Evolutionary conservation across 2,329 filamentous ascomycete species (phyloP).

Genomic region (Polytolypa hystricis): DNA sequence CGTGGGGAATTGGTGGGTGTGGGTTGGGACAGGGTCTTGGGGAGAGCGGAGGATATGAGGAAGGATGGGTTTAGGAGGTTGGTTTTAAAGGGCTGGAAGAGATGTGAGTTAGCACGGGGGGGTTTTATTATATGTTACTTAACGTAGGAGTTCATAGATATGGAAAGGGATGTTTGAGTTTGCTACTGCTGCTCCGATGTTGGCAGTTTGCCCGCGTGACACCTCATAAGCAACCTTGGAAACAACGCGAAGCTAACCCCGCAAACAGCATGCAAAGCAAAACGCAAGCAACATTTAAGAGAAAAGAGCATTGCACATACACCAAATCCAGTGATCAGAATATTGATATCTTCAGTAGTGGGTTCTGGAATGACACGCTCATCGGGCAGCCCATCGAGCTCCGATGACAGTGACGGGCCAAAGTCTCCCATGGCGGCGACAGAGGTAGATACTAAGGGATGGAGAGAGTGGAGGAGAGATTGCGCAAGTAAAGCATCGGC

Average conservation of each 20-base stretch:
- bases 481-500: too few species aligned
- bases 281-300: neutral
- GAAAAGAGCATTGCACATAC: slow-evolving; percentile 18
- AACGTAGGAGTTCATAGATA: too few species aligned
- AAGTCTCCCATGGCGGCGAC: slow-evolving; percentile 7
- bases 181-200: too few species aligned
- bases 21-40: slow-evolving; percentile 46
- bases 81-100: slow-evolving; percentile 60
- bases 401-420: slow-evolving; percentile 3
- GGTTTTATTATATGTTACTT: too few species aligned
- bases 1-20: slow-evolving; percentile 14
- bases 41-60: slow-evolving; percentile 62
- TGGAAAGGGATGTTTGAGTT: too few species aligned
- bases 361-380: slow-evolving; percentile 17
- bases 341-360: slow-evolving; percentile 33
- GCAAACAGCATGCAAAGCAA: too few species aligned
- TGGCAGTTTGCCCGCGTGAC: too few species aligned
- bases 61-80: slow-evolving; percentile 69
- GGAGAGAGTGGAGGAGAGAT: neutral
- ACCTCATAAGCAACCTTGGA: too few species aligned
- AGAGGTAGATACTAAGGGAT: too few species aligned
- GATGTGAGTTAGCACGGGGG: neutral
- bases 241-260: too few species aligned
- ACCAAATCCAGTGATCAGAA: slow-evolving; percentile 38
- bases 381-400: neutral